phyloP scores from a whole-genome alignment of 2,329 filamentous ascomycete species.

The Penicillium paneum region DNA sequence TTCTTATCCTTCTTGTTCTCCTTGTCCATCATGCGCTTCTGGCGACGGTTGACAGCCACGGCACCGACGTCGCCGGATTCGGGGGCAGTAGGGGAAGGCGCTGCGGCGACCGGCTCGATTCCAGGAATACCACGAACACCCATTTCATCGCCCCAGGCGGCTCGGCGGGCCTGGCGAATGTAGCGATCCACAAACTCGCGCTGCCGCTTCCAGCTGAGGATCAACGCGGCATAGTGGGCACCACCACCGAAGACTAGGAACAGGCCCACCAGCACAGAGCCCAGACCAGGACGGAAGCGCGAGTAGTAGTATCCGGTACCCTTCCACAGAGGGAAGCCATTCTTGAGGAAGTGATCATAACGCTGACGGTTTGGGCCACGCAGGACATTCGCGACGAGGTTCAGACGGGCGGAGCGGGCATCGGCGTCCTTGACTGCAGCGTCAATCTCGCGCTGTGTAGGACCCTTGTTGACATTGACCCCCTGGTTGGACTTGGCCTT shows the following conservation, averaged over 20 bases:
- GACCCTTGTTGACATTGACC: conserved; percentile 66
- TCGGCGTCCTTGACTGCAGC: conserved; percentile 75
- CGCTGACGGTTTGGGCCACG: conserved; percentile 75
- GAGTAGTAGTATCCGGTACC: conserved; percentile 98
- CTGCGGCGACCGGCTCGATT: conserved; percentile 46
- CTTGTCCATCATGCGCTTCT: conserved; percentile 84
- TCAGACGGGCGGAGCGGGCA: conserved; percentile 78
- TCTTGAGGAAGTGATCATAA: conserved; percentile 89
- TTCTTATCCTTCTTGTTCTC: conserved; percentile 66
- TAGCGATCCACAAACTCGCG: conserved; percentile 88
- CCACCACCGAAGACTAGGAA: conserved; percentile 80
- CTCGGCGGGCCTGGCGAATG: conserved; percentile 80
- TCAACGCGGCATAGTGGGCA: conserved; percentile 80
- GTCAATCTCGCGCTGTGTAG: conserved; percentile 70
- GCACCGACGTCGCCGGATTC: conserved; percentile 51
- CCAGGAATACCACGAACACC: conserved; percentile 66
- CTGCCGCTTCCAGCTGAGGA: conserved; percentile 85
- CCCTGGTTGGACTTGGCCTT: conserved; percentile 56
- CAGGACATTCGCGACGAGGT: conserved; percentile 81
- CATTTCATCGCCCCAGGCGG: conserved; percentile 83
- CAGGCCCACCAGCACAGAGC: conserved; percentile 75
- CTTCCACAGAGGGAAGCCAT: conserved; percentile 95
- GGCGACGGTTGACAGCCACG: conserved; percentile 72
- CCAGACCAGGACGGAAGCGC: conserved; percentile 85
- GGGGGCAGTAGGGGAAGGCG: conserved; percentile 43